A percentile compares a stretch with the other conserved stretches of the same genome.
Conservation (phyloP, 2,329 filamentous ascomycete species). For the Fusarium heterosporum region DNA sequence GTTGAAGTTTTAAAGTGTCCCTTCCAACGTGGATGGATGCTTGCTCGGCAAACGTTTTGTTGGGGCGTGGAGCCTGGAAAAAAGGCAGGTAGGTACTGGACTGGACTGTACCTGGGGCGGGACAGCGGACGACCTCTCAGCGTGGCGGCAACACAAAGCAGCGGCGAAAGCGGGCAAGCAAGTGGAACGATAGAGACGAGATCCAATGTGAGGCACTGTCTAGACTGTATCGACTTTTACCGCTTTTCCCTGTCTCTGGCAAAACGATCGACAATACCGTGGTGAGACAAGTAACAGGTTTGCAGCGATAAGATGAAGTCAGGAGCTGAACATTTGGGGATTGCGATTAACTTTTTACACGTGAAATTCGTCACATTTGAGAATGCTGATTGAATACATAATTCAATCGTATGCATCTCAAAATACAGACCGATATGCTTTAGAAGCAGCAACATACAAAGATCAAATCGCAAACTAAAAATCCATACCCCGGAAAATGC, state of each 20-base stretch:
- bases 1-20: slow-evolving; percentile 38
- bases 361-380: neutral
- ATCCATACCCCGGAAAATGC: slow-evolving; percentile 34
- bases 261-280: slow-evolving; percentile 30
- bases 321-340: neutral
- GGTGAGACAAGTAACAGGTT: slow-evolving; percentile 16
- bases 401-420: neutral
- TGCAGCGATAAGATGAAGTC: slow-evolving; percentile 17
- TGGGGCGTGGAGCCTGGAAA: slow-evolving; percentile 46
- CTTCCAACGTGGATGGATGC: slow-evolving; percentile 24
- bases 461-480: slow-evolving; percentile 18
- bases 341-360: neutral
- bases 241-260: slow-evolving; percentile 27
- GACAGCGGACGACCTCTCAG: slow-evolving; percentile 29
- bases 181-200: slow-evolving; percentile 27
- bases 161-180: slow-evolving; percentile 27
- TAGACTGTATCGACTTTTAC: slow-evolving; percentile 2
- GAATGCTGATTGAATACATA: neutral
- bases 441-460: slow-evolving; percentile 8
- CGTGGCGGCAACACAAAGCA: slow-evolving; percentile 24
- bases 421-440: slow-evolving; percentile 1
- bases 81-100: slow-evolving; percentile 25
- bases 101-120: slow-evolving; percentile 10
- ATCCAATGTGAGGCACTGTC: neutral
- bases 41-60: slow-evolving; percentile 46